phyloP scores from a whole-genome alignment of 768 basidiomycete genomes.

The Boletus tomentosulus region DNA sequence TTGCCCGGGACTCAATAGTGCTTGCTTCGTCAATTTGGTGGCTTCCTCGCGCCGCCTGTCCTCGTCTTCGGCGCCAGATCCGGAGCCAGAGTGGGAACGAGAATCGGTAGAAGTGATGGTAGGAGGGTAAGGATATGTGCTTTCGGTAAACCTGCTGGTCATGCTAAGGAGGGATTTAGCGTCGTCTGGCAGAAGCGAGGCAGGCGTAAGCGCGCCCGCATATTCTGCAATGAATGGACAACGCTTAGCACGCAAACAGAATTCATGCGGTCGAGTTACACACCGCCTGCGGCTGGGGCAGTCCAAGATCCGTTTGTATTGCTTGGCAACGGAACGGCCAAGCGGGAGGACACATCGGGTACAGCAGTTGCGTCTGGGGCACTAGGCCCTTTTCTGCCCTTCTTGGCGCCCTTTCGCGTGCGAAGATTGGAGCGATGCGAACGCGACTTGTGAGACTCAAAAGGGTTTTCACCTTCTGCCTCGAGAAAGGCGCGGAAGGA shows the following conservation, averaged over 20 bases:
- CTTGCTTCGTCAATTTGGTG: constrained; percentile 17
- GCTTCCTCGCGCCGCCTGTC: constrained; percentile 23
- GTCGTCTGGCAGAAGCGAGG: constrained; percentile 20
- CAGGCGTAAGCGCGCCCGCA: constrained; percentile 9
- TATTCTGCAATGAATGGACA: constrained; percentile 13
- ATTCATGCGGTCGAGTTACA: constrained; percentile 9
- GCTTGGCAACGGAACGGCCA: constrained; percentile 4
- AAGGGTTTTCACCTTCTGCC: constrained; percentile 81
- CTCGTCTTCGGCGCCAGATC: constrained; percentile 19
- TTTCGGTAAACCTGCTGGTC: constrained; percentile 26
- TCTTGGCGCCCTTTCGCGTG: constrained; percentile 5
- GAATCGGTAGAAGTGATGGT: constrained; percentile 18
- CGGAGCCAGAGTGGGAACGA: constrained; percentile 17
- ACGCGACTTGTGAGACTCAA: constrained; percentile 28
- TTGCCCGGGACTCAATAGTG: constrained; percentile 20
- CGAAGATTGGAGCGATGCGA: constrained; percentile 9
- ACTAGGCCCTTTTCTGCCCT: not conserved
- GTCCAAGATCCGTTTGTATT: constrained; percentile 5
- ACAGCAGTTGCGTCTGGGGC: not conserved
- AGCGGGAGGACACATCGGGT: constrained; percentile 1
- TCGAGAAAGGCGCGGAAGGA: constrained; percentile 89
- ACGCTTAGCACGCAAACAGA: constrained; percentile 10
- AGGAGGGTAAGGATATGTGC: constrained; percentile 24
- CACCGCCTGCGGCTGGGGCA: constrained; percentile 18
- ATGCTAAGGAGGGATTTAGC: constrained; percentile 28